Conservation (phyloP, 768 basidiomycete genomes). For the Naganishia onofrii region DNA sequence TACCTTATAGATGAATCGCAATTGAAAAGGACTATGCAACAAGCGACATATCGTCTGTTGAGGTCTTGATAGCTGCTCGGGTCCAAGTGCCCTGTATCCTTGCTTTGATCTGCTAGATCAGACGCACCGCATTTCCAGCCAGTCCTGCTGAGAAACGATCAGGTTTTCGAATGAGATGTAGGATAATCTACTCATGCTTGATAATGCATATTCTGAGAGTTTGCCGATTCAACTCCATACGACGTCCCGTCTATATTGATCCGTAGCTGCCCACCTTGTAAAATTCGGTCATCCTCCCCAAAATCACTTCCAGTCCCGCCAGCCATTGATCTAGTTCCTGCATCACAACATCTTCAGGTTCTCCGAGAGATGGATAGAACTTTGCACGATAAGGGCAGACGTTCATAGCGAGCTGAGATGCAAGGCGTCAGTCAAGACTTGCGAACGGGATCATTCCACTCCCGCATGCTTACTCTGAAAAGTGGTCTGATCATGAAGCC, state of each 20-base stretch:
- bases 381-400: constrained; percentile 64
- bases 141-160: no score
- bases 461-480: constrained; percentile 58
- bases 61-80: no score
- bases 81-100: no score
- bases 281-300: constrained; percentile 57
- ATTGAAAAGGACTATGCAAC: not conserved
- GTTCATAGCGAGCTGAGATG: constrained; percentile 64
- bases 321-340: constrained; percentile 60
- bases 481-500: constrained; percentile 58
- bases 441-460: no score
- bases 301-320: constrained; percentile 57
- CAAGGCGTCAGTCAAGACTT: not conserved
- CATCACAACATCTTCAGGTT: constrained; percentile 37
- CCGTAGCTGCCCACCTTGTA: constrained; percentile 49
- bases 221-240: not conserved
- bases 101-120: no score
- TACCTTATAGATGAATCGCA: not conserved
- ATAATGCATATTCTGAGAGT: no score
- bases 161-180: no score
- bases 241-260: constrained; percentile 1
- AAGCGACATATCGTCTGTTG: not conserved
- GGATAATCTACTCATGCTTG: no score
- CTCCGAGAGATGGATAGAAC: constrained; percentile 62
- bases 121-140: no score